These are phyloP conservation scores for Leishmania braziliensis DNA, from an alignment of 208 protist genomes.

Conservation along the genomic window DNA sequence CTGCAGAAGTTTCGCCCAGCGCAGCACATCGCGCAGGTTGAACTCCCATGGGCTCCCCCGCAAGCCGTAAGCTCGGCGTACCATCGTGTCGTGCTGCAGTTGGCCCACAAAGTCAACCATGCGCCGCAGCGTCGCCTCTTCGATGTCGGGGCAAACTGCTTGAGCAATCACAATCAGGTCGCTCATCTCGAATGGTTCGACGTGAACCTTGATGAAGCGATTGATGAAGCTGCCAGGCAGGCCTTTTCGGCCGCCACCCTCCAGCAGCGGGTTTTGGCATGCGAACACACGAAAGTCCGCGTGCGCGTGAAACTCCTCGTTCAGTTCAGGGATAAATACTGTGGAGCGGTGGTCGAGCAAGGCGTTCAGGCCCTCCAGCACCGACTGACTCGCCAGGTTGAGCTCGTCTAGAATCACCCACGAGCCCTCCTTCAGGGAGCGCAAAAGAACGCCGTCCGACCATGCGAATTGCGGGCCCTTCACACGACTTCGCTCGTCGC, in stretches of 20 bases:
- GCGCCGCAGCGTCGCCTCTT: conserved; percentile 51
- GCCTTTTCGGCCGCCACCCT: conserved; percentile 99
- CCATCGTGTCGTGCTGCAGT: conserved; percentile 92
- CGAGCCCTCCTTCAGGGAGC: conserved; percentile 93
- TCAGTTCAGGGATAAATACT: conserved; percentile 94
- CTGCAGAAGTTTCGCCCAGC: conserved; percentile 96
- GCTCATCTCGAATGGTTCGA: conserved; percentile 86
- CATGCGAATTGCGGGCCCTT: conserved; percentile 94
- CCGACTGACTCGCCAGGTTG: conserved; percentile 99
- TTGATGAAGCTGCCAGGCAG: conserved; percentile 99
- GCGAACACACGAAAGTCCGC: conserved; percentile 98
- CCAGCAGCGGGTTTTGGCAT: conserved; percentile 98
- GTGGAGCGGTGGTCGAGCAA: conserved; percentile 98
- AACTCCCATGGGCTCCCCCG: conserved; percentile 99
- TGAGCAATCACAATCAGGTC: conserved; percentile 91
- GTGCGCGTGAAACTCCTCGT: conserved; percentile 84
- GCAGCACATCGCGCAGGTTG: conserved; percentile 99
- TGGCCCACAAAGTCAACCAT: conserved; percentile 97
- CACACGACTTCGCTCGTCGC: background rate
- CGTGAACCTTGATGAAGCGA: conserved; percentile 98
- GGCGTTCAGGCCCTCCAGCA: conserved; percentile 99
- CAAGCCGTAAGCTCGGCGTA: conserved; percentile 75
- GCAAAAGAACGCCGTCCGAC: conserved; percentile 98
- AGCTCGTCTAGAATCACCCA: conserved; percentile 99
- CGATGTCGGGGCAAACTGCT: conserved; percentile 81